Evolutionary conservation across 495 filamentous ascomycete species (phyloP).

Genomic region (Xylaria acuta): DNA sequence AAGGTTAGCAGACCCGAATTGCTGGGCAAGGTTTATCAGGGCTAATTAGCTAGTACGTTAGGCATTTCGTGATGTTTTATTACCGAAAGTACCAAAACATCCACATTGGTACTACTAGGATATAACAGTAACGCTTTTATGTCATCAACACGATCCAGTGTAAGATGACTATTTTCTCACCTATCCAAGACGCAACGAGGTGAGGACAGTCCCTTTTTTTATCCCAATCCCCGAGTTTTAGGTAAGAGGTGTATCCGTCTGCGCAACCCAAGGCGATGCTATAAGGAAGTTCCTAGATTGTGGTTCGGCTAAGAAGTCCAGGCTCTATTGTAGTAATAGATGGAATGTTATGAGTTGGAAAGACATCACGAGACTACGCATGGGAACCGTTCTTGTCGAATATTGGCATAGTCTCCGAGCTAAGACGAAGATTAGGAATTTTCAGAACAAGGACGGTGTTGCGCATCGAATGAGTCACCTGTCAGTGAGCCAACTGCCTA

Average conservation of each 20-base stretch:
- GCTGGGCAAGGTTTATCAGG: neutral
- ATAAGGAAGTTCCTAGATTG: neutral
- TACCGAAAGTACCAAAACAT: neutral
- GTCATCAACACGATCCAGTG: neutral
- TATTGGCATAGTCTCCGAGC: neutral
- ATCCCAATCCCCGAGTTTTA: neutral
- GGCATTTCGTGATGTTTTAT: neutral
- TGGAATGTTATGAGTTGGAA: neutral
- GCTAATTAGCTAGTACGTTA: constrained; percentile 9
- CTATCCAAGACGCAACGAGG: neutral
- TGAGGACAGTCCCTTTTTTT: neutral
- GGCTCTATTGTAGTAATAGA: too few species aligned
- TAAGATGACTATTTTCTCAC: neutral
- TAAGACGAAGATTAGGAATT: neutral
- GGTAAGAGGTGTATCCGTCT: neutral
- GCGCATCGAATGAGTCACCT: neutral
- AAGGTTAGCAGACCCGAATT: neutral
- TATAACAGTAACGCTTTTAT: neutral
- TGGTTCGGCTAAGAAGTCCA: neutral
- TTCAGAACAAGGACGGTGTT: neutral
- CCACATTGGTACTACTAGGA: neutral
- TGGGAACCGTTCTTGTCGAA: neutral
- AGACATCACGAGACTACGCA: neutral
- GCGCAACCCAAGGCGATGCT: neutral
- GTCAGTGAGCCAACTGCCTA: neutral